Conservation (phyloP, 148 eudicot genomes). For the Fagopyrum tataricum region DNA sequence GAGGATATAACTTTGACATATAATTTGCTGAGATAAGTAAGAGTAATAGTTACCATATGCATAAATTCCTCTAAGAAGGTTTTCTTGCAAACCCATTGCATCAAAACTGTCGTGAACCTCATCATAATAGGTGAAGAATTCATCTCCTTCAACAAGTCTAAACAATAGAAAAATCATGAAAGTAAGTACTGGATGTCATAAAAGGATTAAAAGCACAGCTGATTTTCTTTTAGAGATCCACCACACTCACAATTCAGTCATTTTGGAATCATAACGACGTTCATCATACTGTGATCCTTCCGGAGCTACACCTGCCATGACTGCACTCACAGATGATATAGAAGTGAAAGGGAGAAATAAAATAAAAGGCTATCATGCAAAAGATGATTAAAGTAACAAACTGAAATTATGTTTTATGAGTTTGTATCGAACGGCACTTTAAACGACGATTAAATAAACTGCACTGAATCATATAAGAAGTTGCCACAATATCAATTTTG, state of each 20-base stretch:
- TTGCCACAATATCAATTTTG: too few species aligned
- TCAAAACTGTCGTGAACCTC: conserved; percentile 46
- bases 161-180: neutral
- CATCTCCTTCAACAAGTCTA: conserved; percentile 39
- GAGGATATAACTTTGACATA: neutral
- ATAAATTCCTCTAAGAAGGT: conserved; percentile 52
- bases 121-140: conserved; percentile 44
- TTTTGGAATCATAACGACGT: conserved; percentile 46
- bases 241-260: conserved; percentile 54
- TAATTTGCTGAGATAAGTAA: neutral
- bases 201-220: neutral
- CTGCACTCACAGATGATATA: conserved; percentile 21
- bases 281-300: conserved; percentile 67
- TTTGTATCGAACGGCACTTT: neutral
- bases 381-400: neutral
- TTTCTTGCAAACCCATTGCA: conserved; percentile 48
- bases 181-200: neutral
- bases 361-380: neutral
- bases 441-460: too few species aligned
- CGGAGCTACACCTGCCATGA: conserved; percentile 53
- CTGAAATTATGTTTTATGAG: neutral
- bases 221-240: neutral
- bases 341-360: neutral
- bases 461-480: too few species aligned
- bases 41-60: conserved; percentile 34